A percentile compares a stretch with the other conserved stretches of the same genome.
Conservation (phyloP, 2,329 filamentous ascomycete species). For the Hansfordia pulvinata region DNA sequence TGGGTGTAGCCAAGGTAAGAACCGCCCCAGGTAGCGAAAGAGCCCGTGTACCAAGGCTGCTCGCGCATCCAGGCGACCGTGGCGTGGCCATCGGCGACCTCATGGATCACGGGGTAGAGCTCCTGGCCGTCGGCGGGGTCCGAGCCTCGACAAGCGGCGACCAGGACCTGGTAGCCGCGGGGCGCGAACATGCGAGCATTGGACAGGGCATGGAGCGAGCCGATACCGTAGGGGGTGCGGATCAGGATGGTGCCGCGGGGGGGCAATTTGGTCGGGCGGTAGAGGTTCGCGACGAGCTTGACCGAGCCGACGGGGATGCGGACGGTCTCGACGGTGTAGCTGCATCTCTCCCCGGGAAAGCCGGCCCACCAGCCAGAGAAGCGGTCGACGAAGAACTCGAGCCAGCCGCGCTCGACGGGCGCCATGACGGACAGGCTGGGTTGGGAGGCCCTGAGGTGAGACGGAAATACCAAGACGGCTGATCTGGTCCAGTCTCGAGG, state of each 20-base stretch:
- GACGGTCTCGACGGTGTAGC: slow-evolving; percentile 3
- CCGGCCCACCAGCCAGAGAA: slow-evolving; percentile 1
- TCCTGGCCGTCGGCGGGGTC: slow-evolving; percentile 2
- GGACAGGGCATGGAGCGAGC: slow-evolving; percentile 1
- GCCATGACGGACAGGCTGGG: too few relatives aligned
- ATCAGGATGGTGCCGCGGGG: slow-evolving; percentile 6
- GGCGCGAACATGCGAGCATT: slow-evolving; percentile 7
- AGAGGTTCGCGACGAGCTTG: slow-evolving; percentile 13
- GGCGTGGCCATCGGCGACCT: slow-evolving; percentile 6
- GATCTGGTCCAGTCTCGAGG: too few relatives aligned
- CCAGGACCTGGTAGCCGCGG: slow-evolving; percentile 10
- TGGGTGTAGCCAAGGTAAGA: slow-evolving; percentile 9
- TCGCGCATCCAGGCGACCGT: slow-evolving; percentile 9
- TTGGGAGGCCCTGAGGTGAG: too few relatives aligned
- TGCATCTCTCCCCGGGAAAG: slow-evolving; percentile 4
- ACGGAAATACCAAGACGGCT: too few relatives aligned
- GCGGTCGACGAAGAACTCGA: not conserved
- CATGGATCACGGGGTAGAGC: slow-evolving; percentile 4
- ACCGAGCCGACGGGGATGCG: slow-evolving; percentile 7
- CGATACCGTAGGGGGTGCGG: slow-evolving; percentile 7
- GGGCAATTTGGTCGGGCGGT: slow-evolving; percentile 6
- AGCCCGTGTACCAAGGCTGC: slow-evolving; percentile 10
- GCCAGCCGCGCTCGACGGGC: too few relatives aligned
- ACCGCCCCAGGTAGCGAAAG: slow-evolving; percentile 8
- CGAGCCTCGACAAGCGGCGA: slow-evolving; percentile 8